These are phyloP conservation scores for Suillus tomentosus DNA, from an alignment of 768 basidiomycete genomes.

Conservation along the genomic window DNA sequence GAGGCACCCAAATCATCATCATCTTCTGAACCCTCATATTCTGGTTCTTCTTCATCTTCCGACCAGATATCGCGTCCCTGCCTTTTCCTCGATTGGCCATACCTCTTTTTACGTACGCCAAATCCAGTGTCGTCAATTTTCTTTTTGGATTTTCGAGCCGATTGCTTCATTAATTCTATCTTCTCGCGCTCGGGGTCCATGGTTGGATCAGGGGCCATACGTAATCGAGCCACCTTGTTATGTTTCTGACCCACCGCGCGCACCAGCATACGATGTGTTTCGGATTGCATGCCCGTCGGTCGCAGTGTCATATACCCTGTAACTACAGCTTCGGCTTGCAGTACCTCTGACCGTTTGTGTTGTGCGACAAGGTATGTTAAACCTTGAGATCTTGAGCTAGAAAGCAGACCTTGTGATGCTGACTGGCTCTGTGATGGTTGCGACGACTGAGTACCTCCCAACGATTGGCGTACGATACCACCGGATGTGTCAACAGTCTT, in stretches of 20 bases:
- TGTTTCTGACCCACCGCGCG: conserved; percentile 85
- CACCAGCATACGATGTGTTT: conserved; percentile 87
- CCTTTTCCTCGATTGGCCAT: conserved; percentile 42
- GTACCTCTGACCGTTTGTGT: conserved; percentile 80
- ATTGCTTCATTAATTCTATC: conserved; percentile 64
- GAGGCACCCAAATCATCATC: conserved; percentile 50
- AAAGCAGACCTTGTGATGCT: conserved; percentile 38
- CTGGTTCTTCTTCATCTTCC: conserved; percentile 70
- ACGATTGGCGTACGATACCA: conserved; percentile 56
- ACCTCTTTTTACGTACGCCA: conserved; percentile 50
- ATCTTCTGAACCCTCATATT: conserved; percentile 59
- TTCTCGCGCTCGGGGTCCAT: conserved; percentile 77
- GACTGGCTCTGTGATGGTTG: conserved; percentile 43
- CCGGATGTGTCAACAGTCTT: conserved; percentile 79
- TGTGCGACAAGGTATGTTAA: conserved; percentile 90
- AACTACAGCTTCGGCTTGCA: conserved; percentile 84
- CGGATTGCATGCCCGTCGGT: conserved; percentile 88
- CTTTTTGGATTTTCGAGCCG: conserved; percentile 63
- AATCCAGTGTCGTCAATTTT: conserved; percentile 53
- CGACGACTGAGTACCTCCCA: conserved; percentile 46
- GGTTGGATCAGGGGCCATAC: conserved; percentile 77
- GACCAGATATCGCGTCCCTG: conserved; percentile 55
- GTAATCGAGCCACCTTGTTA: conserved; percentile 75
- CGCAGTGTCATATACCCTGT: conserved; percentile 83
- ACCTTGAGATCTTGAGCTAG: conserved; percentile 59